A percentile compares a stretch with the other conserved stretches of the same genome.
Conservation (phyloP, 169 alveolate species). For the Plasmodium chabaudi region DNA sequence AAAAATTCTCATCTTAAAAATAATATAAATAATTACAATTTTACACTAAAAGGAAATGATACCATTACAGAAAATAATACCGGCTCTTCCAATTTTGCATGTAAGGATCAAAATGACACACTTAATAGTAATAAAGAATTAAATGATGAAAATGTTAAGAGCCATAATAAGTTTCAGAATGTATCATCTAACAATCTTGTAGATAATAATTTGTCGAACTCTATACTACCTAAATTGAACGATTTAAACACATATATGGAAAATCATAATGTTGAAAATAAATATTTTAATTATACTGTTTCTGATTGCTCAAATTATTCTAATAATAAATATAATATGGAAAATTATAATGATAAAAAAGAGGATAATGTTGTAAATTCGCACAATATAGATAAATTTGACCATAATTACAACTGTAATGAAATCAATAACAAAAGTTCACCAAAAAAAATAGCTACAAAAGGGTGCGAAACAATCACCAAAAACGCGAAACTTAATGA, state of each 20-base stretch:
- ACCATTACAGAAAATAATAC: not conserved
- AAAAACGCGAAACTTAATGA: not conserved
- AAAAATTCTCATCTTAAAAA: slow-evolving; percentile 3
- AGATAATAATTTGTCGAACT: slow-evolving; percentile 27
- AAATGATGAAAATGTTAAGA: slow-evolving; percentile 27
- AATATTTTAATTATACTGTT: not conserved
- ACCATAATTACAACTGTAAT: not conserved
- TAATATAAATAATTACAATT: not conserved
- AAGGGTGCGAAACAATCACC: not conserved
- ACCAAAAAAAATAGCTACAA: slow-evolving; percentile 2
- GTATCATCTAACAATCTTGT: slow-evolving; percentile 4
- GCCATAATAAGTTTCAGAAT: not conserved
- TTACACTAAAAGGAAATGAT: slow-evolving; percentile 22
- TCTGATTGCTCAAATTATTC: slow-evolving; percentile 6
- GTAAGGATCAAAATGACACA: slow-evolving; percentile 8
- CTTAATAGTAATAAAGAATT: not conserved
- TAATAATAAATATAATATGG: not conserved
- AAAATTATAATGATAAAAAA: not conserved
- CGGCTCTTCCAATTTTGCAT: not conserved
- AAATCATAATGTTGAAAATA: slow-evolving; percentile 4
- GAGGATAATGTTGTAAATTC: slow-evolving; percentile 9
- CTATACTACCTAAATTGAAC: slow-evolving; percentile 20
- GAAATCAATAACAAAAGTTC: not conserved
- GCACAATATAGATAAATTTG: not conserved
- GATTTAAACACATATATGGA: slow-evolving; percentile 9